Base-by-base conservation (phyloP, 1,284 basidiomycete genomes). In the Trametes versicolor region DNA sequence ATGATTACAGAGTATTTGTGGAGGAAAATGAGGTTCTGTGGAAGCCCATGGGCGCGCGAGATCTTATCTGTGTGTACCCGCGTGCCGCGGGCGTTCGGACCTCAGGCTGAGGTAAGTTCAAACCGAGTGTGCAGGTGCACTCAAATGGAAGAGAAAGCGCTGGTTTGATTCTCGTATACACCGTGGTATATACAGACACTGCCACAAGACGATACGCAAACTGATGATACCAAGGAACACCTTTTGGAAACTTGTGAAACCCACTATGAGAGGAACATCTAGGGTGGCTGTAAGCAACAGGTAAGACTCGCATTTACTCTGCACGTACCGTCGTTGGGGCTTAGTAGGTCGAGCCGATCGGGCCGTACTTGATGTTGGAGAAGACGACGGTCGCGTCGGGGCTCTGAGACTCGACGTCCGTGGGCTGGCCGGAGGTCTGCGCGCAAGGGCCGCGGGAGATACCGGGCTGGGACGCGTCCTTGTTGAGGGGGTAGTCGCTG, bases 321-420 rank as follows among this genome's bases (percentile, higher is more conserved):
- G 36, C 12, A 54, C 60, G 29, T 48, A 65, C 66, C 36, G 21
- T 37, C 13, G 29, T 21, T 25, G 6, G 1, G 32, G 27, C 34
- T 58, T 32, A 68, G 61, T 65, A 85, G 58, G 86, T 87, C 53
- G 83, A 82, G 65, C 81, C 83, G 72, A 88, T 81, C 65, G 80
- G 77, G 60, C 86, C 86, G 71, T 81, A 81, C 72, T 80, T 83
- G 78, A 87, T 86, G 81, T 87, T 86, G 41, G 85, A 87, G 79
- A 80, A 87, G 64, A 77, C 79, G 69, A 87, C 85, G 56, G 76
- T 75, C 39, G 83, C 76, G 73, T 76, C 79, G 41, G 81, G 70
- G 49, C 65, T 66, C 53, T 77, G 67, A 43, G 73, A 65, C 76
- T 87, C 85, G 66, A 87, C 80, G 48, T 80, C 77, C 17, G 76